These are phyloP conservation scores for Cercospora beticola DNA, from an alignment of 2,329 filamentous ascomycete species.

Conservation along the genomic window DNA sequence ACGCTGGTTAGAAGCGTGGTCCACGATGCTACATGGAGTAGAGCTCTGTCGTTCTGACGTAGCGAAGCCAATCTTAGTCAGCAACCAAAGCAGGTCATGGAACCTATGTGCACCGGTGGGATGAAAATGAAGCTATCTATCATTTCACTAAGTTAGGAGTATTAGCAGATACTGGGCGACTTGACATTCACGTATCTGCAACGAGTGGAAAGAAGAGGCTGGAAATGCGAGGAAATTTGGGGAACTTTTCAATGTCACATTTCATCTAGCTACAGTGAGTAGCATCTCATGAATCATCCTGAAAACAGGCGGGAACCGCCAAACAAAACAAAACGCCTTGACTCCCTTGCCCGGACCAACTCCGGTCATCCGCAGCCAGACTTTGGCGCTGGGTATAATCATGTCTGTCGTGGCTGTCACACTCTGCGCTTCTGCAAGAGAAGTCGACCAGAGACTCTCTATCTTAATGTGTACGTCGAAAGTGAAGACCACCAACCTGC, in stretches of 20 bases:
- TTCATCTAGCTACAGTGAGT: background rate
- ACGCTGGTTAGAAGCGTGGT: background rate
- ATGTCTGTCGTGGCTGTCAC: conserved; percentile 4
- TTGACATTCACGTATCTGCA: background rate
- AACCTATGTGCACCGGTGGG: background rate
- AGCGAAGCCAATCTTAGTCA: background rate
- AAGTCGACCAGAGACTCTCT: conserved; percentile 11
- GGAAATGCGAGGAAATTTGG: background rate
- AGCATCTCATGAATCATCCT: background rate
- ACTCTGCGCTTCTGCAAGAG: conserved; percentile 7
- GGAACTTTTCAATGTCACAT: background rate
- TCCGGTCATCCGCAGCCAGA: background rate
- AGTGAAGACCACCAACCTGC: background rate
- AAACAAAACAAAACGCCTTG: background rate
- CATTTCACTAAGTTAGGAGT: background rate
- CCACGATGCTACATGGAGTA: background rate
- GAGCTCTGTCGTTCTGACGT: background rate
- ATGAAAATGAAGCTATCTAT: background rate
- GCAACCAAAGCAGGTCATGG: background rate
- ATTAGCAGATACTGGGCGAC: background rate
- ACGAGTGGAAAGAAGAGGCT: background rate
- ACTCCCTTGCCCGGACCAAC: background rate
- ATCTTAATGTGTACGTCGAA: conserved; percentile 9
- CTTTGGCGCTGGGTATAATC: conserved; percentile 8
- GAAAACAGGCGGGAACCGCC: background rate